Evolutionary conservation across 2,329 filamentous ascomycete genomes (phyloP).

Genomic region (Epichloe sibirici): DNA sequence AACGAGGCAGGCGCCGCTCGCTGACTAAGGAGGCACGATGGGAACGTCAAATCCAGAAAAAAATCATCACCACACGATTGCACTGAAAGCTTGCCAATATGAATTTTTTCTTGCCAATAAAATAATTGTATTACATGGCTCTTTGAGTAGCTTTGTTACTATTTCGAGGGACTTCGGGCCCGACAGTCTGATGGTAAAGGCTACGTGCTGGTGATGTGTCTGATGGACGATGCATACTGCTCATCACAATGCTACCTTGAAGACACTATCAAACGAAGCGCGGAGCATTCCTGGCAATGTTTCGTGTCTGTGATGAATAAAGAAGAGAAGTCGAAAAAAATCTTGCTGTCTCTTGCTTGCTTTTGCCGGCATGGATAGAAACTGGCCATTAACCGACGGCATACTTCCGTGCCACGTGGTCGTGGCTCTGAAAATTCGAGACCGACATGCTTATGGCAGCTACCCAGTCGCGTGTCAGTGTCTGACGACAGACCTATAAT

Average conservation of each 20-base stretch:
- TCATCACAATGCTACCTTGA: not conserved
- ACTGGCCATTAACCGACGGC: not conserved
- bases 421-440: not conserved
- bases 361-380: not conserved
- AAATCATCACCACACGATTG: not conserved
- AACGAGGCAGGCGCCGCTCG: conserved; percentile 10
- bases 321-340: not conserved
- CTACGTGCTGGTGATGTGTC: not conserved
- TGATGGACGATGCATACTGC: too few relatives aligned
- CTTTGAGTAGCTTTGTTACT: not conserved
- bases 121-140: not conserved
- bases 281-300: not conserved
- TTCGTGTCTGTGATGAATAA: too few relatives aligned
- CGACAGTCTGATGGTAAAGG: not conserved
- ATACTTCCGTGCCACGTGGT: not conserved
- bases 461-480: not conserved
- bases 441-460: not conserved
- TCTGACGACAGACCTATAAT: not conserved
- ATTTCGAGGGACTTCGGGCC: not conserved
- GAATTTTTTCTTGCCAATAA: not conserved
- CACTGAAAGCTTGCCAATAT: not conserved
- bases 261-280: not conserved
- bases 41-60: too few relatives aligned
- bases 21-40: conserved; percentile 12
- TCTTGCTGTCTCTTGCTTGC: not conserved